These are phyloP conservation scores for Lathyrus oleraceus DNA, from an alignment of 306 rosid species.

Conservation along the genomic window DNA sequence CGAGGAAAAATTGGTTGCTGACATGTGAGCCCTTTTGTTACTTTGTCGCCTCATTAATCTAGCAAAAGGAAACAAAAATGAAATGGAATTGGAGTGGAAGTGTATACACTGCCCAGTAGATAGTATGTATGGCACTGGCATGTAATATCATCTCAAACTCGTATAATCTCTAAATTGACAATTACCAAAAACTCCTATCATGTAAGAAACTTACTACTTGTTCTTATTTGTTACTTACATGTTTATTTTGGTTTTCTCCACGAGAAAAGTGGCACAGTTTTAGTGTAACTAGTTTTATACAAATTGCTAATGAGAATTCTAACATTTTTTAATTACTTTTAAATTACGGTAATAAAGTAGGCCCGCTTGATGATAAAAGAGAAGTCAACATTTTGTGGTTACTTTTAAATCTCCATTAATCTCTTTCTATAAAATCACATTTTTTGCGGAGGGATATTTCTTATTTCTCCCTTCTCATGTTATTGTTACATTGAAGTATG, in stretches of 20 bases:
- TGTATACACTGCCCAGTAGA: background rate
- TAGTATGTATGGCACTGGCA: background rate
- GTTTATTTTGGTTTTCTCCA: conserved; percentile 18
- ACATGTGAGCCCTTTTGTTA: conserved; percentile 48
- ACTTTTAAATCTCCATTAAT: background rate
- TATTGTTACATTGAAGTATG: background rate
- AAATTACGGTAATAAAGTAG: background rate
- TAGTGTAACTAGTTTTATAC: background rate
- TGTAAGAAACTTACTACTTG: background rate
- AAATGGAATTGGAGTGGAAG: conserved; percentile 7
- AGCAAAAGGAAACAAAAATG: background rate
- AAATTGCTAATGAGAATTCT: background rate
- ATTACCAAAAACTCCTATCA: background rate
- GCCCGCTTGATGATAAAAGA: too few species aligned
- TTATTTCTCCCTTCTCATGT: background rate
- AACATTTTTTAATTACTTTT: background rate
- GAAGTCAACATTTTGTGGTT: background rate
- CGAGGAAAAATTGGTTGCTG: conserved; percentile 51
- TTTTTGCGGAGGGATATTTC: background rate
- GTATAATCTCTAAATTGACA: background rate
- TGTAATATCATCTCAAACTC: background rate
- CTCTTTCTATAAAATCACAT: background rate
- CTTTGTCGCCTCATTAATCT: conserved; percentile 9
- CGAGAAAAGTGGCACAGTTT: background rate
- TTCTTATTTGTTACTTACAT: conserved; percentile 9